Base-by-base conservation (phyloP, 2,329 filamentous ascomycete species). In the Albifimbria verrucaria region DNA sequence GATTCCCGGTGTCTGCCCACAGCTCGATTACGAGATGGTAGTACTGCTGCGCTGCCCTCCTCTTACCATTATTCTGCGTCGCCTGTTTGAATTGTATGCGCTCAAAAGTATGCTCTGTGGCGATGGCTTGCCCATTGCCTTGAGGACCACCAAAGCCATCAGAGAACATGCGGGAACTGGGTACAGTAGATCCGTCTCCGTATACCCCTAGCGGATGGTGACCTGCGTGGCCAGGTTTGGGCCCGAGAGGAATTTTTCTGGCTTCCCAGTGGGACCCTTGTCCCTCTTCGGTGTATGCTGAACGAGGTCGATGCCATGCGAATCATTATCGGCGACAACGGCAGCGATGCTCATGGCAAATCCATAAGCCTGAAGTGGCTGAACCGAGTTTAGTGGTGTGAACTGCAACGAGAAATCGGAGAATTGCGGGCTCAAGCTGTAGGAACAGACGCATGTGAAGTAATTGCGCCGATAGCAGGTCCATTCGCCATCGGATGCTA, bases 21-120 rank as follows among this genome's bases (percentile, higher is more conserved):
- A 95, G 82, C 66, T 96, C 91, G 4, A 96, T 87, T 45, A 95
- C 83, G n/a, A 97, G 78, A 62, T 94, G 90, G 65, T 95, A 96
- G 69, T 92, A 96, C 62, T 96, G 92, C 66, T 97, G 92, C 18
- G 92, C 90, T 1, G 92, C 92, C 52, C 92, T 80, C 60, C 92
- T 81, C 69, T 96, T 96, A 46, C 92, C 92, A 60, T 97, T 97
- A 73, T 96, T 97, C 22, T 91, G 90, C 0, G 92, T 96, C 1
- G 92, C 92, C 59, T 90, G 90, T 69, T 96, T 95, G 80, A 96
- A 97, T 63, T 96, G 92, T 49, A 96, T 94, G 11, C 92, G 86
- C 66, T 96, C 92, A 66, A 95, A 97, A 0, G 79, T 83, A 57
- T 84, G 78, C 59, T 85, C 81, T 7, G 74, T 79, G 5, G 78